Percentiles rank a stretch among this genome's conserved stretches.
Evolutionary conservation across 192 early-diverging fungal species (phyloP).

Genomic region (Oehlia diaphana): DNA sequence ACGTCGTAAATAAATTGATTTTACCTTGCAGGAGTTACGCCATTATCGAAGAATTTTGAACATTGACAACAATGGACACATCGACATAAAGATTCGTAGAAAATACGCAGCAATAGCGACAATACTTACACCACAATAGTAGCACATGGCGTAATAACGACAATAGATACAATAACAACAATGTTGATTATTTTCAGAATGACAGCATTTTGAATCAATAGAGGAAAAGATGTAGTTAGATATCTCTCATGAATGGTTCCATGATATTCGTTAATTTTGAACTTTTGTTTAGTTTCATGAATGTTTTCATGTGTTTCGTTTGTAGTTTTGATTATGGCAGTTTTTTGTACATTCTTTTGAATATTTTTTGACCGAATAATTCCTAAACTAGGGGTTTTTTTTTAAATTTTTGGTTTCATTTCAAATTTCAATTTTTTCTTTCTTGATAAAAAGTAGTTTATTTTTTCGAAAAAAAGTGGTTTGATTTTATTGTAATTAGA

Average conservation of each 20-base stretch:
- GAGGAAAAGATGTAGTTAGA: background rate
- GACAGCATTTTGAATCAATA: background rate
- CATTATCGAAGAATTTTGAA: background rate
- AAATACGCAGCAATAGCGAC: background rate
- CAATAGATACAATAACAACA: background rate
- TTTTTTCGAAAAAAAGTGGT: too few relatives aligned
- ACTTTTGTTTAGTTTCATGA: too few relatives aligned
- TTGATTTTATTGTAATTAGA: too few relatives aligned
- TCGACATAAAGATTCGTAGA: background rate
- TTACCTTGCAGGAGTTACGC: background rate
- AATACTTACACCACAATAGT: background rate
- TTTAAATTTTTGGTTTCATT: too few relatives aligned
- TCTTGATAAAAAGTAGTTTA: too few relatives aligned
- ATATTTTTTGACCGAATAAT: too few relatives aligned
- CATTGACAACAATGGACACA: background rate
- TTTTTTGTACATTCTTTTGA: too few relatives aligned
- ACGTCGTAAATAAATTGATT: background rate
- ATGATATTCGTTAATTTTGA: background rate
- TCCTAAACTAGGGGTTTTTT: too few relatives aligned
- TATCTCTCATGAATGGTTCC: background rate
- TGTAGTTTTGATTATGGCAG: background rate
- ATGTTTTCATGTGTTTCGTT: background rate
- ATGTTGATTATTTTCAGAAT: background rate
- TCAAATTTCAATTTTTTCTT: too few relatives aligned
- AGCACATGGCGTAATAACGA: background rate